These are phyloP conservation scores for Grosmannia huntii DNA, from an alignment of 2,329 filamentous ascomycete genomes.

Conservation along the genomic window DNA sequence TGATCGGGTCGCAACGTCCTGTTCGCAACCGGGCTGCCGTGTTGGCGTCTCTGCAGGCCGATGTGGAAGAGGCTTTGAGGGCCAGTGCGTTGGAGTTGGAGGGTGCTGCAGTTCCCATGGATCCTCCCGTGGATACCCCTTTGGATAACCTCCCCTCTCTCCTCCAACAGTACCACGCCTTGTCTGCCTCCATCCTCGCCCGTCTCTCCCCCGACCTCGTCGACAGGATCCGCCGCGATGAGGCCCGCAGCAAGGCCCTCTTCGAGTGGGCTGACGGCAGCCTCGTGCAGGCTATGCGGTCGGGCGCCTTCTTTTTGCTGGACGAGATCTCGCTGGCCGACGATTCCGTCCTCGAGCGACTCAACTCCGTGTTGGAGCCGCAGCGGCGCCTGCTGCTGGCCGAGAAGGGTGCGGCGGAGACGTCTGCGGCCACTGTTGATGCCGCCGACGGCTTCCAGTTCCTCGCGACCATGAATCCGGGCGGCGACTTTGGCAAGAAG, in stretches of 20 bases:
- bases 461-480: conserved; percentile 97
- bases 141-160: conserved; percentile 41
- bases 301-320: conserved; percentile 79
- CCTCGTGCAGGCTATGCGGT: conserved; percentile 85
- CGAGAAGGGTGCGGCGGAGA: conserved; percentile 63
- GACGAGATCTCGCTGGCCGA: conserved; percentile 97
- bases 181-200: conserved; percentile 30
- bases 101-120: conserved; percentile 6
- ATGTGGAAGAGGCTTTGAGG: conserved; percentile 16
- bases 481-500: conserved; percentile 95
- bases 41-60: conserved; percentile 45
- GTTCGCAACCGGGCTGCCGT: conserved; percentile 73
- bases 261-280: conserved; percentile 97
- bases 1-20: conserved; percentile 90
- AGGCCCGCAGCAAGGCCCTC: conserved; percentile 61
- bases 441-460: conserved; percentile 81
- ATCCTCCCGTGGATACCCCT: conserved; percentile 13
- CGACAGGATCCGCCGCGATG: conserved; percentile 32
- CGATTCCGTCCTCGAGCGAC: conserved; percentile 86
- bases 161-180: conserved; percentile 43
- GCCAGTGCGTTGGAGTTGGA: too few species aligned
- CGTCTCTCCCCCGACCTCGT: conserved; percentile 34
- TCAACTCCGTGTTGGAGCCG: conserved; percentile 93
- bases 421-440: conserved; percentile 62
- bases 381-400: conserved; percentile 76